Evolutionary conservation across 352 stramenopile species (phyloP), one percentile per base, ranked within the genome.

Genomic region (Phytophthora ohioensis): DNA sequence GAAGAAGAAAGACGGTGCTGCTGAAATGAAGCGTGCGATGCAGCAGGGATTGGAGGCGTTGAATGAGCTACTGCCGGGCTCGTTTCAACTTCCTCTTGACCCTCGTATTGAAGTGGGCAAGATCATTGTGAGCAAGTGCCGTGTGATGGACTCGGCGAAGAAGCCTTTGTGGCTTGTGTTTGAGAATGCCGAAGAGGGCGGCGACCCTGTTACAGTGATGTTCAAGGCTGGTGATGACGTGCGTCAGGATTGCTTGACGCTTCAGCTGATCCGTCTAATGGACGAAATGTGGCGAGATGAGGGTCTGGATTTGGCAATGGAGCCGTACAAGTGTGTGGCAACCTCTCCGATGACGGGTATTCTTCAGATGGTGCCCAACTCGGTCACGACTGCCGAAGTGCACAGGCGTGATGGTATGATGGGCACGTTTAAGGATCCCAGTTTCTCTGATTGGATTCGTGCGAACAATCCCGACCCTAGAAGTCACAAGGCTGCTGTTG

Each of bases 141-240:
- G 88, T n/a, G 90, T 97, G 27, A 95, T 97, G 88, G 88, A 91
- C 43, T 95, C 84, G 13, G 90, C 91, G n/a, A 97, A 97, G 72
- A 91, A 95, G 73, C 91, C 91, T 32, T 53, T 97, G 38, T 96
- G 85, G 88, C 69, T 97, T 8, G 84, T 94, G 48, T 96, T 97
- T 82, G 85, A 97, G 67, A 97, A 97, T 65, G 87, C 81, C 5
- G 88, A 88, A 12, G 85, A 96, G 65, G 81, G 87, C 27, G 88
- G 88, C 3, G 85, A 93, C 49, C 81, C 87, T 8, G 83, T 96
- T 8, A 89, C 83, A 1, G 87, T 98, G 5, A 97, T 98, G 67
- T 98, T 98, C 73, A 98, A 98, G 84, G 83, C 89, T 17, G 95
- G 95, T 30, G 95, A 98, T 58, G 95, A 98, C 64, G 84, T 98